A percentile compares a stretch with the other conserved stretches of the same genome.
phyloP scores from a whole-genome alignment of 345 rosid species.

The Corchorus olitorius region DNA sequence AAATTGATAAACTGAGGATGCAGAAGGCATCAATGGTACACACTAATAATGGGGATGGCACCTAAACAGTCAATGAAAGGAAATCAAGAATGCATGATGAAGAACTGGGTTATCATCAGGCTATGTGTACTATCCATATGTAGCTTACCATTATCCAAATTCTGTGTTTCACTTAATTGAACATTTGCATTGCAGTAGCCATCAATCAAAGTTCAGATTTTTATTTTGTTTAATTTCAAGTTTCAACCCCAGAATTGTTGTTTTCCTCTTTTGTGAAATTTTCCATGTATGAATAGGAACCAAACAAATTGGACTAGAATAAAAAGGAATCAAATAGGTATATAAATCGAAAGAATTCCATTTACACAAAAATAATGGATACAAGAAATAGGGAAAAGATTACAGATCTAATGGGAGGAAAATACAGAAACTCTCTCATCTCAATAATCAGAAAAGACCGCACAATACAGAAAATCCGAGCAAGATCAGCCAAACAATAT shows the following conservation, averaged over 20 bases:
- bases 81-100: neutral
- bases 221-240: neutral
- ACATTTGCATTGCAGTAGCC: neutral
- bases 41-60: constrained; percentile 22
- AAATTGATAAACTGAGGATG: constrained; percentile 71
- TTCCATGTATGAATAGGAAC: neutral
- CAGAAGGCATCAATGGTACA: constrained; percentile 63
- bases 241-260: neutral
- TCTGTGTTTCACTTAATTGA: neutral
- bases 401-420: neutral
- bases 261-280: neutral
- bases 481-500: constrained; percentile 86
- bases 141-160: no score
- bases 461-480: constrained; percentile 81
- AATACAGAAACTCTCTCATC: neutral
- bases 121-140: no score
- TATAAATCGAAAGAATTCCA: constrained; percentile 13
- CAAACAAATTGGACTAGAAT: neutral
- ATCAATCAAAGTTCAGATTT: neutral
- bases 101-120: neutral
- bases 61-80: constrained; percentile 13
- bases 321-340: neutral
- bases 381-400: neutral
- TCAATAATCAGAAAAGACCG: constrained; percentile 58
- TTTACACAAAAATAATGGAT: constrained; percentile 17